Evolutionary conservation across 2,329 filamentous ascomycete species (phyloP), one percentile per base, ranked within the genome.

Genomic region (Fusarium albosuccineum): DNA sequence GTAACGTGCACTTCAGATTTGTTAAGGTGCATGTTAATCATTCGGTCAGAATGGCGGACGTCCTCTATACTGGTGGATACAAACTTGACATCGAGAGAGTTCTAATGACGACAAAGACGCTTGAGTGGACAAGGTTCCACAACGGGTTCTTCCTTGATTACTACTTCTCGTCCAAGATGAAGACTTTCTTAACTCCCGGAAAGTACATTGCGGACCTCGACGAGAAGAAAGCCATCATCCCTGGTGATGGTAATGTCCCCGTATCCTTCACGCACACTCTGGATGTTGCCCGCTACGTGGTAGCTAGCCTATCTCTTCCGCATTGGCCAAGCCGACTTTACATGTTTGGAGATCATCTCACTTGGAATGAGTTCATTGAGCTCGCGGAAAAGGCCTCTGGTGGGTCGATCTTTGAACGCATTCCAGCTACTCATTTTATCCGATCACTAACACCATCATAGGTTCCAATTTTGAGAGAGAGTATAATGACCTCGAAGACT

Each of bases 121-220:
- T 48, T 17, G n/a, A 48, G 10, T 48, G 44, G 44, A 48, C 44
- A 6, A 9, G 44, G 26, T 48, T 34, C 11, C 44, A 48, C 2
- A 48, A 48, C 10, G 44, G 44, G 9, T 48, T 48, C 44, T 48
- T 48, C 44, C 44, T 48, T 17, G 44, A 48, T 27, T 48, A 48
- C 3, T 48, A 48, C 29, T 48, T 48, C 27, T 48, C 44, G 9
- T 48, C 44, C n/a, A 48, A 48, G n/a, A 48, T 48, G 44, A 30
- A 33, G 27, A 48, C 44, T 33, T 48, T 30, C 6, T 9, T 48
- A 3, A 48, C 44, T 34, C 44, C 44, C 7, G 44, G 44, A 14
- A 48, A 34, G 29, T 48, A 48, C n/a, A 17, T 48, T 11, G 44
- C 44, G 14, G 44, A 48, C 13, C 10, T 48, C 14, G 44, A 48